Conservation (phyloP, 129 eudicot genomes). For the Deinandra increscens region DNA sequence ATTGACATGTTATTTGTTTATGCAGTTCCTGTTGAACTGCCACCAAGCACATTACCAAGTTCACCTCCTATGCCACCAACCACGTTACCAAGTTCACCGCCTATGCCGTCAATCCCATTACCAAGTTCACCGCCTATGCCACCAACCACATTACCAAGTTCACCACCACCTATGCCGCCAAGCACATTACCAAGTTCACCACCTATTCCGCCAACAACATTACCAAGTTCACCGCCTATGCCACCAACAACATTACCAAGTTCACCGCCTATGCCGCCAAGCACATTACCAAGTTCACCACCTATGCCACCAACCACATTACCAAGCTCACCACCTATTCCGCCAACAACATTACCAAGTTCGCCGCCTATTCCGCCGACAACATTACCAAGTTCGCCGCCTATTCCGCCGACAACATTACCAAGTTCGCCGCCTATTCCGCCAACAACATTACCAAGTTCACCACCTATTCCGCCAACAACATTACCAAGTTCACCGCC, state of each 20-base stretch:
- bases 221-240: no score
- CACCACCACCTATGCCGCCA: neutral
- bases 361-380: neutral
- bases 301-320: neutral
- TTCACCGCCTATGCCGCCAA: no score
- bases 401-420: no score
- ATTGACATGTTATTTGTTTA: slow-evolving; percentile 2
- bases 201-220: neutral
- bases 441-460: neutral
- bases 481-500: neutral
- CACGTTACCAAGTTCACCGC: neutral
- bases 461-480: no score
- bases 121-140: no score
- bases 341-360: slow-evolving; percentile 37
- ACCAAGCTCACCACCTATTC: slow-evolving; percentile 8
- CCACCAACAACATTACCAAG: no score
- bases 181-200: slow-evolving; percentile 1
- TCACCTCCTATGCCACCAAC: neutral
- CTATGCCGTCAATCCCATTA: neutral
- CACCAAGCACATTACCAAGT: slow-evolving; percentile 26
- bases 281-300: neutral
- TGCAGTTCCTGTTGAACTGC: slow-evolving; percentile 34
- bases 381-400: no score
- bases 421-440: neutral
- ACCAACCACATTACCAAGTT: neutral